A percentile compares a stretch with the other conserved stretches of the same genome.
Conservation (phyloP, 2,329 filamentous ascomycete species). For the Claviceps maximensis region DNA sequence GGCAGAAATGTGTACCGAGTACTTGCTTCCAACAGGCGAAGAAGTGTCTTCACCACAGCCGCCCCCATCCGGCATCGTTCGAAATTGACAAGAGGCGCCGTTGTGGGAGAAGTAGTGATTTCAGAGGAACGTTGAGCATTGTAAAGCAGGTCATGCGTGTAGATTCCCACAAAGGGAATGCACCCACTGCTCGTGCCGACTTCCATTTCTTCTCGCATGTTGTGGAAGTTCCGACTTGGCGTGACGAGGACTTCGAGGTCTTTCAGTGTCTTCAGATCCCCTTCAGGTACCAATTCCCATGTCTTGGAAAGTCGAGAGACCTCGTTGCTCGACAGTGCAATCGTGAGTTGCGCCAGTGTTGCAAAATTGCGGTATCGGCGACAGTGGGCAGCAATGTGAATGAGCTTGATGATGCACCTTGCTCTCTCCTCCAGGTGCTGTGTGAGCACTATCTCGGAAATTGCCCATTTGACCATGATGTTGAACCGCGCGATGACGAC, state of each 20-base stretch:
- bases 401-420: conserved; percentile 64
- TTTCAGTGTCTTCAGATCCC: conserved; percentile 51
- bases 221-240: conserved; percentile 65
- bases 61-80: conserved; percentile 67
- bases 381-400: conserved; percentile 68
- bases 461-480: conserved; percentile 75
- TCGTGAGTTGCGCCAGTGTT: conserved; percentile 67
- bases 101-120: conserved; percentile 52
- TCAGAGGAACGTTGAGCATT: conserved; percentile 68
- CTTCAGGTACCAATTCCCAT: conserved; percentile 54
- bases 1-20: conserved; percentile 60
- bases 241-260: conserved; percentile 63
- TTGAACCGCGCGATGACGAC: conserved; percentile 80
- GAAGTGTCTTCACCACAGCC: conserved; percentile 63
- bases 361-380: conserved; percentile 70
- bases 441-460: conserved; percentile 68
- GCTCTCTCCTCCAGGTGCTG: conserved; percentile 59
- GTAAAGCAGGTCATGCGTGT: conserved; percentile 73
- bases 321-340: conserved; percentile 64
- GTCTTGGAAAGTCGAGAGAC: conserved; percentile 54
- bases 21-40: conserved; percentile 68
- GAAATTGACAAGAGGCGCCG: conserved; percentile 66
- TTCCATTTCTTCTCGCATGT: conserved; percentile 70
- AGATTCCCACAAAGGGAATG: conserved; percentile 73
- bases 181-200: conserved; percentile 52